phyloP scores from a whole-genome alignment of 768 basidiomycete species.

The Tulasnella sp. region DNA sequence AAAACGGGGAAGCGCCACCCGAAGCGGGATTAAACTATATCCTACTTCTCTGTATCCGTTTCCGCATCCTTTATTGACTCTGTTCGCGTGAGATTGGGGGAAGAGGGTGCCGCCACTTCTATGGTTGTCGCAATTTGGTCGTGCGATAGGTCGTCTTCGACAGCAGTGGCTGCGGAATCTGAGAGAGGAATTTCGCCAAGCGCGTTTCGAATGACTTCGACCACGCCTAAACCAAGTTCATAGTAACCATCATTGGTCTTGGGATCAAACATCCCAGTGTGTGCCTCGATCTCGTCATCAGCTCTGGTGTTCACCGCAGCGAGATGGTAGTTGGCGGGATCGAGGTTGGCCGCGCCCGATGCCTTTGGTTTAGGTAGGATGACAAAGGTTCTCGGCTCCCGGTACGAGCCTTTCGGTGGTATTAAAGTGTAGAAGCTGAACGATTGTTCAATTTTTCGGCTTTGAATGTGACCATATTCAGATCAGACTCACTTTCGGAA shows the following conservation, averaged over 20 bases:
- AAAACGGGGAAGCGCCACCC: neutral
- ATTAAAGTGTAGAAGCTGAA: constrained; percentile 69
- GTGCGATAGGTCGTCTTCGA: neutral
- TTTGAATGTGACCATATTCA: neutral
- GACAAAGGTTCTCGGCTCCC: constrained; percentile 59
- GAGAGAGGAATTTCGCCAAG: constrained; percentile 6
- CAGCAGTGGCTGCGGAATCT: neutral
- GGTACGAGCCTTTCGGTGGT: constrained; percentile 55
- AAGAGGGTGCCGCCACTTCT: neutral
- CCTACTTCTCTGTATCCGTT: neutral
- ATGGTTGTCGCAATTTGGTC: neutral
- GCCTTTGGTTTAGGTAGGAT: constrained; percentile 50
- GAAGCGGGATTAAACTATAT: neutral
- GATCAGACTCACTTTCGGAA: constrained; percentile 45
- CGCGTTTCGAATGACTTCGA: constrained; percentile 7
- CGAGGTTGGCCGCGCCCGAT: constrained; percentile 23
- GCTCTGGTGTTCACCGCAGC: constrained; percentile 57
- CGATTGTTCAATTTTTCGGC: neutral
- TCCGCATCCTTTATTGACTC: neutral
- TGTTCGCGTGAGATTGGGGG: neutral
- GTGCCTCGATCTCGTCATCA: constrained; percentile 68
- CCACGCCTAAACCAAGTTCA: constrained; percentile 48
- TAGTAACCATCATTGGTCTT: constrained; percentile 85
- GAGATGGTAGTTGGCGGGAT: constrained; percentile 38
- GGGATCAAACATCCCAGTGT: constrained; percentile 78